Base-by-base conservation (phyloP, 805 yeast genomes). In the Zygotorulaspora florentina region DNA sequence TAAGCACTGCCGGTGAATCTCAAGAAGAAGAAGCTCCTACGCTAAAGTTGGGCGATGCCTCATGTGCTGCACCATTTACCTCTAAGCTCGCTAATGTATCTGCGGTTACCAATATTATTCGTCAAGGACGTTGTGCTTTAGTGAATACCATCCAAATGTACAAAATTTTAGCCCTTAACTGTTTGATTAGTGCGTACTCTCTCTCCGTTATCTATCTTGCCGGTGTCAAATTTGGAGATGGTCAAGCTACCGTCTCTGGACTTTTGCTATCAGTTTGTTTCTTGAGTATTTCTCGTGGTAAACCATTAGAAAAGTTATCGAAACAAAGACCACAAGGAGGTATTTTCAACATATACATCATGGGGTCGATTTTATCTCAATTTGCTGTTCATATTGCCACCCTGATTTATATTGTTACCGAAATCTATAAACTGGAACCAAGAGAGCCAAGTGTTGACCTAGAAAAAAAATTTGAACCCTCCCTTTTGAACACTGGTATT, bases 131-230 rank as follows among this genome's bases (percentile, higher is more conserved):
- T 70, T 87, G 96, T 74, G 96, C 99, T 7, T 75, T 93, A 55
- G 96, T 93, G 37, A 87, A 96, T 13, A 93, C 99, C 8, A 90
- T 93, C 64, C 99, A 93, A 72, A 93, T 93, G 99, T 93, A 93
- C 78, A 93, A 93, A 73, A 93, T 93, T 61, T 73, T 93, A 64
- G 99, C 99, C 0, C 77, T 93, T 72, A 93, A 93, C 69, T 93
- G 98, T 79, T 76, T 93, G 73, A 89, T 93, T 69, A 84, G 95
- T 55, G 99, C 99, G 27, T 93, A 93, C 67, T 89, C 98, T 2
- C 75, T 91, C 59, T 87, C 96, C 35, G 96, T 93, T 33, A 79
- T 93, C 63, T 93, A 87, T 67, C 75, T 93, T 59, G 97, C 98
- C 11, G 99, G 99, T 69, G 95, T 93, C 61, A 93, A 93, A 70